phyloP scores from a whole-genome alignment of 2,329 filamentous ascomycete species.

The Claviceps citrina region DNA sequence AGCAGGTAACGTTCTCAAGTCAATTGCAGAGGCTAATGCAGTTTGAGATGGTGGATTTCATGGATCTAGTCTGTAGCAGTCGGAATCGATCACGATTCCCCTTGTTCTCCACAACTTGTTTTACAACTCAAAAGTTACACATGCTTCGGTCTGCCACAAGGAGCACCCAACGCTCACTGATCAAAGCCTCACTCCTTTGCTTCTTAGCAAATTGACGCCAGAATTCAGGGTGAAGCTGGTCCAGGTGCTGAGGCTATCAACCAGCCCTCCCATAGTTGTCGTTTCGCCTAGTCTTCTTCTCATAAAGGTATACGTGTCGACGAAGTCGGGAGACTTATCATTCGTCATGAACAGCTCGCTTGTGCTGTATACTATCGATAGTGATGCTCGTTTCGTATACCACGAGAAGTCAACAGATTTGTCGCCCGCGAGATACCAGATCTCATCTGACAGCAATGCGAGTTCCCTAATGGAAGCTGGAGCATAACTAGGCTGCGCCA shows the following conservation, averaged over 20 bases:
- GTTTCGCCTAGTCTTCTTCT: constrained; percentile 59
- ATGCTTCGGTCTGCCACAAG: not conserved
- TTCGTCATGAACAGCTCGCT: constrained; percentile 90
- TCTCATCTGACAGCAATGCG: constrained; percentile 73
- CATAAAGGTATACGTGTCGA: constrained; percentile 67
- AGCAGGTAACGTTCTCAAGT: no score
- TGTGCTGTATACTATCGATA: constrained; percentile 48
- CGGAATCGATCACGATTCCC: not conserved
- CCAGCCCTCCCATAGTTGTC: constrained; percentile 42
- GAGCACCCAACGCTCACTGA: not conserved
- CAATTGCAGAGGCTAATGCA: not conserved
- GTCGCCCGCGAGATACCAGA: constrained; percentile 77
- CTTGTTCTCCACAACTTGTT: not conserved
- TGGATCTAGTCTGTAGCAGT: not conserved
- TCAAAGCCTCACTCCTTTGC: constrained; percentile 72
- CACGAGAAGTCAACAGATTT: constrained; percentile 67
- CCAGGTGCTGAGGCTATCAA: constrained; percentile 58
- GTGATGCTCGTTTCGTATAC: constrained; percentile 53
- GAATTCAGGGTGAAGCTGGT: constrained; percentile 66
- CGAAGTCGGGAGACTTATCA: constrained; percentile 58
- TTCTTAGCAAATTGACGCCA: constrained; percentile 67
- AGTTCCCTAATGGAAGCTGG: constrained; percentile 65
- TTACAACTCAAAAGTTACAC: not conserved
- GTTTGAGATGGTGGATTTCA: not conserved
- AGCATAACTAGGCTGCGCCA: constrained; percentile 71